These are phyloP conservation scores for Incumbomyces lentus DNA, from an alignment of 2,329 filamentous ascomycete genomes.

Conservation along the genomic window DNA sequence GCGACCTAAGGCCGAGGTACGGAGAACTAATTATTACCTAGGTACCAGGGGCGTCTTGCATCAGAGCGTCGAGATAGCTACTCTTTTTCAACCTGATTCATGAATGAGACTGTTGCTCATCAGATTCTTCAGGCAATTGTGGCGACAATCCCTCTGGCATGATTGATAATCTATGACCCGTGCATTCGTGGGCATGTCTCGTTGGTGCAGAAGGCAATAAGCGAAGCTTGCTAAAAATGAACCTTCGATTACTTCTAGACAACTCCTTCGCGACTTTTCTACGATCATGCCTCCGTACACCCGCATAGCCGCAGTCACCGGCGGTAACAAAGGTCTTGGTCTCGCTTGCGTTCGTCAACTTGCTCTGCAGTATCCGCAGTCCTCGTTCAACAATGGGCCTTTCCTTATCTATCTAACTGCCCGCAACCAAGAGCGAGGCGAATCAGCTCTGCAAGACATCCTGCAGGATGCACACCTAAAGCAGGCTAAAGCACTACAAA, in stretches of 20 bases:
- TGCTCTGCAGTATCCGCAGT: conserved; percentile 43
- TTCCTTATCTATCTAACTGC: conserved; percentile 46
- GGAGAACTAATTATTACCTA: no score
- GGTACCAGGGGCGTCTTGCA: no score
- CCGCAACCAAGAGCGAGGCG: conserved; percentile 38
- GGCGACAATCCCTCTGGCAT: no score
- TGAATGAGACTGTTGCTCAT: no score
- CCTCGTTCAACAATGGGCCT: conserved; percentile 36
- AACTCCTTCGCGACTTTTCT: neutral
- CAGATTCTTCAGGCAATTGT: no score
- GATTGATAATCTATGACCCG: neutral
- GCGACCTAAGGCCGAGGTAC: no score
- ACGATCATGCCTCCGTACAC: conserved; percentile 22
- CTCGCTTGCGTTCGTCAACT: conserved; percentile 44
- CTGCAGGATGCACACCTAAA: conserved; percentile 36
- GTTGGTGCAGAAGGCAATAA: no score
- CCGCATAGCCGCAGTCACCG: conserved; percentile 43
- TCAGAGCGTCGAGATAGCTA: no score
- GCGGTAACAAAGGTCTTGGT: conserved; percentile 42
- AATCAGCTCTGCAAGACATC: conserved; percentile 36
- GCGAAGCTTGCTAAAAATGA: no score
- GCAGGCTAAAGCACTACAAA: conserved; percentile 35
- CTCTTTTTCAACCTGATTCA: no score
- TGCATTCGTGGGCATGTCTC: neutral
- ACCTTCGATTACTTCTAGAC: neutral